Base-by-base conservation (phyloP, 2,329 filamentous ascomycete genomes). In the Alternaria triticimaculans region DNA sequence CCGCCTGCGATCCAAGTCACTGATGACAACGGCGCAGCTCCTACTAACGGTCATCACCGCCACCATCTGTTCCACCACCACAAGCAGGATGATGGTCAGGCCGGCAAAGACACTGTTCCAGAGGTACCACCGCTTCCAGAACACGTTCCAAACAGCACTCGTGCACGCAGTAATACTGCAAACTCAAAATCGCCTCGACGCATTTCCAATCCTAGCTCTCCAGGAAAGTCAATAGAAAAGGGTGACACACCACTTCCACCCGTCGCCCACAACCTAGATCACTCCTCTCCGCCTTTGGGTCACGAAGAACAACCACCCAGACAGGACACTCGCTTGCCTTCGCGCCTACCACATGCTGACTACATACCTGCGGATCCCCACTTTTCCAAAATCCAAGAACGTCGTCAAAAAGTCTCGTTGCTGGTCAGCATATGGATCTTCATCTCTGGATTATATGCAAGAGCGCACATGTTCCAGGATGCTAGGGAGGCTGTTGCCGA, bases 361-460 rank as follows among this genome's bases (percentile, higher is more conserved):
- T 76, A 76, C 18, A 72, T 80, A 6, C 64, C 76, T 20, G 75
- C 81, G 11, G 74, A 85, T 28, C 84, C 86, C 44, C 82, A 82
- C 56, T 87, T 88, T 61, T 81, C 85, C 3, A 78, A 81, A 20
- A 65, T 83, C 9, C 84, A 87, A 64, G 83, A 84, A 54, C 84
- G 87, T 55, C 85, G 85, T 58, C 86, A 88, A 62, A 86, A 84
- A 15, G 81, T 88, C 12, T 83, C 84, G 5, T 76, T 90, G 11
- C 80, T 99, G 15, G 84, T 94, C 20, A 91, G 90, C 68, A 89
- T 97, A 30, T 99, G 96, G 96, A 84, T 97, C 9, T 91, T 96
- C 76, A 93, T 97, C 65, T 91, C 93, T 3, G 91, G 91, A 0
- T 90, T 98, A 68, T 99, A 98, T 76, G 88, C 93, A 26, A 88